These are phyloP conservation scores for Inosperma sp. DNA, from an alignment of 768 basidiomycete species.

Conservation along the genomic window DNA sequence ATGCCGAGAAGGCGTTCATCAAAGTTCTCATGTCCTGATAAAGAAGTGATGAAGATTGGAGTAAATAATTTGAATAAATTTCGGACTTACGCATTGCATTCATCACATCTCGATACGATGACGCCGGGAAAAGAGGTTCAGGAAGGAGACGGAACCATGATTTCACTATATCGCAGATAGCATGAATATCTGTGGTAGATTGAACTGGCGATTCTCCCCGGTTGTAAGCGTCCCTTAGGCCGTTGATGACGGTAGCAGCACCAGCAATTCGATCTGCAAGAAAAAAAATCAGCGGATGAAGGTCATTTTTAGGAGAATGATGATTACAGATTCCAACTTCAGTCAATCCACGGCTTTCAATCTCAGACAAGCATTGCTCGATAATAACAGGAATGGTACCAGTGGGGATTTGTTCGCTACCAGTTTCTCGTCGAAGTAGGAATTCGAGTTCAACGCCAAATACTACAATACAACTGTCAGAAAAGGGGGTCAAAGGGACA, in stretches of 20 bases:
- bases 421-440: constrained; percentile 61
- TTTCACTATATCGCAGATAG: constrained; percentile 79
- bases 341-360: constrained; percentile 69
- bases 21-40: constrained; percentile 63
- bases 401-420: constrained; percentile 42
- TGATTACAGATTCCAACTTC: constrained; percentile 82
- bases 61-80: not conserved
- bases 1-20: constrained; percentile 61
- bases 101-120: constrained; percentile 64
- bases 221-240: constrained; percentile 72
- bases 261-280: constrained; percentile 76
- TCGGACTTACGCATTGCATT: constrained; percentile 68
- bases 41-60: constrained; percentile 3
- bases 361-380: constrained; percentile 59
- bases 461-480: constrained; percentile 34
- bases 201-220: constrained; percentile 61
- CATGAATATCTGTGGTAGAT: constrained; percentile 67
- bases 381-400: constrained; percentile 66
- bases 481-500: not conserved
- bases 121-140: constrained; percentile 70
- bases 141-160: constrained; percentile 83
- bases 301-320: not conserved
- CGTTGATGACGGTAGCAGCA: constrained; percentile 62
- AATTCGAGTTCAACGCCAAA: constrained; percentile 76
- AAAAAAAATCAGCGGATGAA: not conserved